Evolutionary conservation across 768 basidiomycete genomes (phyloP), one percentile per base, ranked within the genome.

Genomic region (Lactifluus volemus): DNA sequence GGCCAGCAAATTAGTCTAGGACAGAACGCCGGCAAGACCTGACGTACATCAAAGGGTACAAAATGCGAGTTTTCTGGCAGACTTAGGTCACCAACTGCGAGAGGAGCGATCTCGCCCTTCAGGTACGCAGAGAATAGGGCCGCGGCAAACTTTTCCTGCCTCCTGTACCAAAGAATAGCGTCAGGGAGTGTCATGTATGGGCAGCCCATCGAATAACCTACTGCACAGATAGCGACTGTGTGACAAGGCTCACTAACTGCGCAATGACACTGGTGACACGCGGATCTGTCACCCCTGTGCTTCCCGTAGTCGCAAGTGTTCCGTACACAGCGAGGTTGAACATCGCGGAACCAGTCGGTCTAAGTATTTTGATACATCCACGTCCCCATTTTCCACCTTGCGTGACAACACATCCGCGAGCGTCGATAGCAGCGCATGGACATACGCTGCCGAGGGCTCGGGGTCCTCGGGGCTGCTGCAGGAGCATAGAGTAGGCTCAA

Each of bases 361-460:
- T 39, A 87, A 78, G 68, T 93, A 92, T 72, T 88, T 92, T 0
- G 81, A 73, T 17, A 98, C 78, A 69, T 98, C 97, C 0, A 74
- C 69, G 70, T 96, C 68, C 1, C 69, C 70, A n/a, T 53, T 58
- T 3, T 70, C 68, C 7, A 78, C 74, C 70, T 89, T 89, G 17
- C 63, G 66, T 10, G 72, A 67, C 15, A 98, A 71, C 0, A 86
- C 84, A 45, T 83, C 79, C 1, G 79, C 77, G 7, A 98, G 73
- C 0, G 88, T 83, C 52, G 80, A 76, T 52, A 98, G 78, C 36
- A 98, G 78, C 34, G 93, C 84, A 73, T 93, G 91, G 1, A 84
- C 85, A 69, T 96, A 98, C 11, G 92, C 89, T 0, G 89, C 84
- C n/a, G 72, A 74, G 12, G 84, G 79, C 70, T 94, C 88, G 2